Evolutionary conservation across 2,329 filamentous ascomycete genomes (phyloP).

Genomic region (Colletotrichum kahawae): DNA sequence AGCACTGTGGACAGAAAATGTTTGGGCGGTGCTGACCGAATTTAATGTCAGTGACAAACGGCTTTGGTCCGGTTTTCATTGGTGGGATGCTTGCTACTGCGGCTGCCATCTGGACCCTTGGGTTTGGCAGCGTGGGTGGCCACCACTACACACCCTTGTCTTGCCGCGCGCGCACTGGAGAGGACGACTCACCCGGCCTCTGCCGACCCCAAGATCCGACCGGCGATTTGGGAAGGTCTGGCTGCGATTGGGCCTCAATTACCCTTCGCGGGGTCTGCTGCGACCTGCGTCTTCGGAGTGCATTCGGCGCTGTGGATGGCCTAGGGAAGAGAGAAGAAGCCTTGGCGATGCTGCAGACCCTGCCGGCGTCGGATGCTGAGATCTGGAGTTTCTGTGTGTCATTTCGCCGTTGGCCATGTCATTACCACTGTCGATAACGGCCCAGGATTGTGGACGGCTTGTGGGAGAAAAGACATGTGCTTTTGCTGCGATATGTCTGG

Average conservation of each 20-base stretch:
- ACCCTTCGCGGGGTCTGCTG: not conserved
- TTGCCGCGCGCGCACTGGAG: not conserved
- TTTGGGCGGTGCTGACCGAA: not conserved
- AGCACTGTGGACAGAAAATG: not conserved
- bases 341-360: not conserved
- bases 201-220: not conserved
- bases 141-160: not conserved
- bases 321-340: not conserved
- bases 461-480: not conserved
- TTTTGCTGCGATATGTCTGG: not conserved
- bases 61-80: not conserved
- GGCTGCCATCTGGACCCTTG: not conserved
- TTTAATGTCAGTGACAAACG: conserved; percentile 8
- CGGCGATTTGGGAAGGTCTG: not conserved
- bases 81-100: not conserved
- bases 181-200: not conserved
- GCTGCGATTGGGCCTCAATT: not conserved
- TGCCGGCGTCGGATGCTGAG: conserved; percentile 7
- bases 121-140: not conserved
- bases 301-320: not conserved
- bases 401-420: not conserved
- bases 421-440: not conserved
- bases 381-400: not conserved
- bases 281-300: not conserved
- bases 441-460: not conserved